These are phyloP conservation scores for Tylopilus sp. DNA, from an alignment of 1,284 basidiomycete genomes.

Conservation along the genomic window DNA sequence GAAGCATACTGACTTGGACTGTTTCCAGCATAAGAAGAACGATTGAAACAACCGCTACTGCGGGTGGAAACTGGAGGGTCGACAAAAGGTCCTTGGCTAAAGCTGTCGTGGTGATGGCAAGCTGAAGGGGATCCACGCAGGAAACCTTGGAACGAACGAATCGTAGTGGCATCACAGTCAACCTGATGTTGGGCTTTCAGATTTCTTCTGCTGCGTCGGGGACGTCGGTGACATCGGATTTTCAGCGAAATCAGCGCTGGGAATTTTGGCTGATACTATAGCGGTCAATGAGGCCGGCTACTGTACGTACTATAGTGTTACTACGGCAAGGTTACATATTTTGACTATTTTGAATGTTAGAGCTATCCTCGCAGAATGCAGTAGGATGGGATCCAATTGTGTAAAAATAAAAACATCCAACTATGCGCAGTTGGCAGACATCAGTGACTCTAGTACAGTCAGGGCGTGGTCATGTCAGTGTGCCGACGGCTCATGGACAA, in stretches of 20 bases:
- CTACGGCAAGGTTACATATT: no score
- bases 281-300: no score
- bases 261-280: not conserved
- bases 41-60: constrained; percentile 38
- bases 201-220: no score
- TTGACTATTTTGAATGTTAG: no score
- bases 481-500: not conserved
- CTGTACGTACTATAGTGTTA: no score
- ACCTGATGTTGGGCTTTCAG: not conserved
- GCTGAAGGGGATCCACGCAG: constrained; percentile 23
- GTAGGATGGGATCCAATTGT: no score
- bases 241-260: not conserved
- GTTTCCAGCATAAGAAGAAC: constrained; percentile 45
- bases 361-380: no score
- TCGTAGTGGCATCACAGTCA: constrained; percentile 24
- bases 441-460: not conserved
- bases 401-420: no score
- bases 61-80: constrained; percentile 42
- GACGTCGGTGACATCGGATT: not conserved
- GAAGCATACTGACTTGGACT: constrained; percentile 37
- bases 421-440: not conserved
- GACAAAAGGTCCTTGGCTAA: constrained; percentile 23
- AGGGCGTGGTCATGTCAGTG: not conserved
- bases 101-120: constrained; percentile 21
- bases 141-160: constrained; percentile 27